phyloP scores from a whole-genome alignment of 768 basidiomycete species.

The Mycena crocata region DNA sequence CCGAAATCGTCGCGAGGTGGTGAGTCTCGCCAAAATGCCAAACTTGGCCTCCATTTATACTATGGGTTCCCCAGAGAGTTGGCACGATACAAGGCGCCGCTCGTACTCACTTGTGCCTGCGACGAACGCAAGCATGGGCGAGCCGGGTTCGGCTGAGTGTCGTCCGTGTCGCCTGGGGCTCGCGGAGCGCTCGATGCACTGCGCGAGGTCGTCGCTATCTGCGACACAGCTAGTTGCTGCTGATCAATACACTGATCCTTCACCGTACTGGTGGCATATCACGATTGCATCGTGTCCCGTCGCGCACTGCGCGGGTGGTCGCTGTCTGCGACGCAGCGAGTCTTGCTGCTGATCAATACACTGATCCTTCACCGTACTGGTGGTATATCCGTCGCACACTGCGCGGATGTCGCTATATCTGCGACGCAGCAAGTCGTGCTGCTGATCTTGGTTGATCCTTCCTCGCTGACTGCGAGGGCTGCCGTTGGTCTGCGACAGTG shows the following conservation, averaged over 20 bases:
- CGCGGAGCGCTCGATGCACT: too few relatives aligned
- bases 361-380: conserved; percentile 1
- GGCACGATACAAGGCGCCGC: conserved; percentile 22
- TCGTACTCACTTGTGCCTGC: conserved; percentile 25
- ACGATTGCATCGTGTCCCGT: conserved; percentile 15
- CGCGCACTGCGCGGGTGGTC: not conserved
- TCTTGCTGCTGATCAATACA: conserved; percentile 2
- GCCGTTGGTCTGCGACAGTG: not conserved
- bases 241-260: conserved; percentile 3
- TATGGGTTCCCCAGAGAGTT: conserved; percentile 12
- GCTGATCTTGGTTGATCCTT: conserved; percentile 8
- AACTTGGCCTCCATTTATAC: not conserved
- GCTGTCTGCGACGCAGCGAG: conserved; percentile 12
- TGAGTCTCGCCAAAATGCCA: conserved; percentile 13
- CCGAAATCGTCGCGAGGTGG: conserved; percentile 23
- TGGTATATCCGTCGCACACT: not conserved
- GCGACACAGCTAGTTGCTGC: conserved; percentile 4
- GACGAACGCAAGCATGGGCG: conserved; percentile 10
- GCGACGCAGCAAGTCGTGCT: conserved; percentile 20
- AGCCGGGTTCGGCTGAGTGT: conserved; percentile 28
- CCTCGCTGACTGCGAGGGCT: not conserved
- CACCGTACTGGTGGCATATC: too few relatives aligned
- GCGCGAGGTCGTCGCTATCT: conserved; percentile 4
- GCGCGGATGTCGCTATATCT: conserved; percentile 13
- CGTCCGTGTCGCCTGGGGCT: conserved; percentile 9